Base-by-base conservation (phyloP, 805 yeast species). In the Wickerhamiella azyma region DNA sequence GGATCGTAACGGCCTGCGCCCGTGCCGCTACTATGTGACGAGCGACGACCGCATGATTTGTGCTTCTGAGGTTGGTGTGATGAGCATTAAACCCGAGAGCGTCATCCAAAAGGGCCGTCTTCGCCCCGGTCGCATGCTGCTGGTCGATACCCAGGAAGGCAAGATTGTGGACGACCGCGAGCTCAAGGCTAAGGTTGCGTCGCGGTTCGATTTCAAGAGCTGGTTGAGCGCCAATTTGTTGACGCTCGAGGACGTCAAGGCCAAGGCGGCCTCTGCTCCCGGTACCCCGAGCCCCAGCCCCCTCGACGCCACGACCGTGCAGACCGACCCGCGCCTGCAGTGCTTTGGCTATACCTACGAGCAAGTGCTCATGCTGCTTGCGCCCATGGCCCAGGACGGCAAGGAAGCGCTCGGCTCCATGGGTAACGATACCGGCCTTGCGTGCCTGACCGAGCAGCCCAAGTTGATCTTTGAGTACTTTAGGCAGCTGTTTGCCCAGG, bases 61-160 rank as follows among this genome's bases (percentile, higher is more conserved):
- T 68, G 98, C 96, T 6, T 86, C 96, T 13, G 98, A 89, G 68
- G 98, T 89, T 51, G 98, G 98, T 66, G 96, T 89, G 29, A 80
- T 89, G 56, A 92, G 83, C 56, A 79, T 92, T 51, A 92, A 80
- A 51, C 79, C 95, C 17, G 83, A 79, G 54, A 73, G 76, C 53
- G 77, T 89, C 48, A 72, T 86, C 49, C 83, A 81, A 59, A 89
- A 89, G 72, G 98, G 98, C 45, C 77, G 96, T 59, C 72, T 89
- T 60, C 85, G 83, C 58, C 98, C 98, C 1, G 98, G 98, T 50
- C 80, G 94, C 63, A 84, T 89, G 94, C 72, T 89, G 54, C 73
- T 89, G 51, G 96, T 92, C 41, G 98, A 89, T 65, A 92, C 97
- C 50, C 76, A 82, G 61, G 82, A 78, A 62, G 96, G 97, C 50